These are phyloP conservation scores for Effrenium voratum DNA, from an alignment of 73 alveolate genomes.

Conservation along the genomic window DNA sequence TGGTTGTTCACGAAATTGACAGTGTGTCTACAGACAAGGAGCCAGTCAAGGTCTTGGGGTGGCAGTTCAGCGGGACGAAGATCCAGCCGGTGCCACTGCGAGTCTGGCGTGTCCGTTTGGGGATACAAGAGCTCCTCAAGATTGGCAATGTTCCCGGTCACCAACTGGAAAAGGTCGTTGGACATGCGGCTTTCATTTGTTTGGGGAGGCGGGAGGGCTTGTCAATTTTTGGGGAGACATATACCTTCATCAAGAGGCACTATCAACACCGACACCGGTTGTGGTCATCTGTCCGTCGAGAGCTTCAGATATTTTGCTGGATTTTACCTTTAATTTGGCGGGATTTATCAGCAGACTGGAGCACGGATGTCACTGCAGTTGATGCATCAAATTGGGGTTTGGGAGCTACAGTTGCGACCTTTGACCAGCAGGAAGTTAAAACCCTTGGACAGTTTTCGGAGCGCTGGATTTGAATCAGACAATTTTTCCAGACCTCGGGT, in stretches of 20 bases:
- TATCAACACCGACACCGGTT: background rate
- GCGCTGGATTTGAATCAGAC: background rate
- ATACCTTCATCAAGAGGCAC: background rate
- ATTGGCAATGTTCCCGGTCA: background rate
- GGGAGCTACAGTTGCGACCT: background rate
- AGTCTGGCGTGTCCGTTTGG: conserved; percentile 28
- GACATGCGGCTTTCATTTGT: background rate
- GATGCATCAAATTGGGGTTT: conserved; percentile 52
- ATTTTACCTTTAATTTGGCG: background rate
- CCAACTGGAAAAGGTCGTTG: conserved; percentile 31
- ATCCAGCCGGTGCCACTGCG: background rate
- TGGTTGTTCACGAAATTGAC: conserved; percentile 40
- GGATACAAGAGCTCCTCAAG: background rate
- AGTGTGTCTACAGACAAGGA: background rate
- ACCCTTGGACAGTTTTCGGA: background rate
- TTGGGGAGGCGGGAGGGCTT: conserved; percentile 11
- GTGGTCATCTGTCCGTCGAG: conserved; percentile 15
- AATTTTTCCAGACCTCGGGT: background rate
- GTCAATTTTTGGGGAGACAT: background rate
- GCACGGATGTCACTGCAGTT: background rate
- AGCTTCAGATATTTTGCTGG: background rate
- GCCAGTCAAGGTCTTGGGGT: background rate
- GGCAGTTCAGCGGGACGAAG: background rate
- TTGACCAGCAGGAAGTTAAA: background rate
- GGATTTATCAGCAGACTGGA: background rate